Percentiles rank a stretch among this genome's conserved stretches.
Evolutionary conservation across 164 flowering plant genomes (phyloP).

Genomic region (Euptelea pleiosperma): DNA sequence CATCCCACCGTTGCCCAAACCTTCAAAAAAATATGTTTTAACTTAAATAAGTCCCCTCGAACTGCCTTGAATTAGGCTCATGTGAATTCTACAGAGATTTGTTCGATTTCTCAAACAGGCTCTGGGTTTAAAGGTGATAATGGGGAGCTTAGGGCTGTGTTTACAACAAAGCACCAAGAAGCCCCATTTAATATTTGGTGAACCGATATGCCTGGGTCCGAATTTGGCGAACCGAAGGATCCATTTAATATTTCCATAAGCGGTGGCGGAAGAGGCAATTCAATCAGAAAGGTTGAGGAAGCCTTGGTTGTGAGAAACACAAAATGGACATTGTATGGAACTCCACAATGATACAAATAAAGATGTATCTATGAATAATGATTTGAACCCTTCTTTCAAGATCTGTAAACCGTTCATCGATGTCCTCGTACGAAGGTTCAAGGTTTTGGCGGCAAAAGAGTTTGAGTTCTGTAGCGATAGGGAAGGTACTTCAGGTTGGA

Average conservation of each 20-base stretch:
- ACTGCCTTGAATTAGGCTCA: conserved; percentile 61
- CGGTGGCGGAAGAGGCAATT: conserved; percentile 46
- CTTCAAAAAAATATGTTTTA: conserved; percentile 72
- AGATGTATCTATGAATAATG: conserved; percentile 15
- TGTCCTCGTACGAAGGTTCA: conserved; percentile 22
- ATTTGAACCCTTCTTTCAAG: conserved; percentile 17
- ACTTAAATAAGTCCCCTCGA: conserved; percentile 65
- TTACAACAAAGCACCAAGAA: conserved; percentile 95
- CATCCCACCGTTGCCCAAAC: conserved; percentile 91
- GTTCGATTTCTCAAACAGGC: conserved; percentile 17
- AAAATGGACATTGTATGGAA: conserved; percentile 19
- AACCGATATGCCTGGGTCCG: conserved; percentile 97
- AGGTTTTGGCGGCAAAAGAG: conserved; percentile 23
- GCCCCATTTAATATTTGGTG: too few species aligned
- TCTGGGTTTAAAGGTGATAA: conserved; percentile 27
- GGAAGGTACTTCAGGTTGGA: conserved; percentile 96
- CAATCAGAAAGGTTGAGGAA: conserved; percentile 22
- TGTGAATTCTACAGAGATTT: conserved; percentile 7
- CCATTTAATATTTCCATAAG: conserved; percentile 39
- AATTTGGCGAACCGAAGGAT: conserved; percentile 76
- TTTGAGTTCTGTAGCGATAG: conserved; percentile 28
- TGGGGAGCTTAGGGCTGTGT: conserved; percentile 56
- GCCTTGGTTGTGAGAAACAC: conserved; percentile 23
- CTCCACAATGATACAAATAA: conserved; percentile 7
- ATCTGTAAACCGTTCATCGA: conserved; percentile 16